Base-by-base conservation (phyloP, 2,329 filamentous ascomycete genomes). In the Laburnicola sp. region DNA sequence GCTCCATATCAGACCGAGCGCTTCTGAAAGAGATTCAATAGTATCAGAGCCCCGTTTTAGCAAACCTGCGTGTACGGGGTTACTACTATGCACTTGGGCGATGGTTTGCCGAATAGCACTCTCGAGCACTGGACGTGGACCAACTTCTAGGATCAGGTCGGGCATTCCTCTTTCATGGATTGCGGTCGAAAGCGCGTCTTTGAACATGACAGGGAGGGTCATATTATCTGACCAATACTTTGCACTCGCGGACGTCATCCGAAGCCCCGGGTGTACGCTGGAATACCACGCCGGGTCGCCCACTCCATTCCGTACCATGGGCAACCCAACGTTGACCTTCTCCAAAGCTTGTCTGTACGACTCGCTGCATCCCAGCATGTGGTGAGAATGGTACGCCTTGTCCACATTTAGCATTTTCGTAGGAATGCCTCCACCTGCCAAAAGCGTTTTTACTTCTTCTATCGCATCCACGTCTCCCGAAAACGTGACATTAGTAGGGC, bases 161-260 rank as follows among this genome's bases (percentile, higher is more conserved):
- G 44, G 40, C 57, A 50, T 1, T 56, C 62, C n/a, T 4, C 34
- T 35, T 22, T 48, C 35, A 1, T 56, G 43, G 4, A 57, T 37
- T 0, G 72, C 58, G 11, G 48, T 46, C 6, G 53, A 41, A 0
- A 79, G 40, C 1, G 77, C 78, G 41, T 78, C 69, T 8, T 66
- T 61, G 52, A 80, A 80, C 1, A 75, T 56, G 0, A 80, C 77
- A 2, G 77, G 67, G 4, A 68, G 59, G 1, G 68, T 54, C 74
- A 80, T 74, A 56, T 80, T 80, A 23, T 75, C 68, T 0, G 53
- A 62, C 78, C 78, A 80, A 60, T 80, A 80, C 0, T 39, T 37
- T 2, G 28, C 44, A 27, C 34, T 40, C 3, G 36, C 28, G 37
- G 35, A 42, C 23, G 26, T 22, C 32, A 51, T 41, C 6, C 30